Percentiles rank a stretch among this genome's conserved stretches.
Conservation (phyloP, 306 rosid species). For the Vigna trinervia region DNA sequence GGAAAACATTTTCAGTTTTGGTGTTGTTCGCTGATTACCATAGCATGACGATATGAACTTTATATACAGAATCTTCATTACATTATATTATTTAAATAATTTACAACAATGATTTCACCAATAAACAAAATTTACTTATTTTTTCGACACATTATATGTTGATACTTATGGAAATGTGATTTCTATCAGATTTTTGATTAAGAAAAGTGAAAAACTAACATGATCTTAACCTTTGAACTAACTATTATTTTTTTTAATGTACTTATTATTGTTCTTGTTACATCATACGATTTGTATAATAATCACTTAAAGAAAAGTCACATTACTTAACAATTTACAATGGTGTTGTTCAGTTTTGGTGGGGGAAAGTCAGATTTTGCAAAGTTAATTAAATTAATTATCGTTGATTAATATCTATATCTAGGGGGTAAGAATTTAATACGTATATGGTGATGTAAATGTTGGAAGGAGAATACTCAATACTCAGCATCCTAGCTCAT, state of each 20-base stretch:
- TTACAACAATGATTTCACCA: not conserved
- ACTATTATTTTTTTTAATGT: not conserved
- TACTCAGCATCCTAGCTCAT: too few species aligned
- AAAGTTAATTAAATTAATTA: not conserved
- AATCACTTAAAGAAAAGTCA: slow-evolving; percentile 4
- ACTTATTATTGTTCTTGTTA: not conserved
- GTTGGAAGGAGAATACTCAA: too few species aligned
- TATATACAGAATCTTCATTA: too few species aligned
- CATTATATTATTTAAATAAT: too few species aligned
- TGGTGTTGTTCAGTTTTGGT: not conserved
- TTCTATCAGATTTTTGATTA: not conserved
- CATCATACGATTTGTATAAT: not conserved
- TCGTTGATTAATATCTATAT: not conserved
- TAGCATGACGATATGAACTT: too few species aligned
- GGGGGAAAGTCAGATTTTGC: not conserved
- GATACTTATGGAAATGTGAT: not conserved
- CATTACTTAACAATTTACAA: not conserved
- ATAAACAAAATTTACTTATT: not conserved
- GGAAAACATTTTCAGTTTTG: too few species aligned
- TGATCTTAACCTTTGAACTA: not conserved
- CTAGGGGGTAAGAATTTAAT: not conserved
- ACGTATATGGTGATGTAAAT: too few species aligned
- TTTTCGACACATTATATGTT: not conserved
- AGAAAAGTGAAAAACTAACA: not conserved
- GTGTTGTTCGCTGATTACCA: too few species aligned